Conservation (phyloP, 1,284 basidiomycete species). For the Moesziomyces antarcticus region DNA sequence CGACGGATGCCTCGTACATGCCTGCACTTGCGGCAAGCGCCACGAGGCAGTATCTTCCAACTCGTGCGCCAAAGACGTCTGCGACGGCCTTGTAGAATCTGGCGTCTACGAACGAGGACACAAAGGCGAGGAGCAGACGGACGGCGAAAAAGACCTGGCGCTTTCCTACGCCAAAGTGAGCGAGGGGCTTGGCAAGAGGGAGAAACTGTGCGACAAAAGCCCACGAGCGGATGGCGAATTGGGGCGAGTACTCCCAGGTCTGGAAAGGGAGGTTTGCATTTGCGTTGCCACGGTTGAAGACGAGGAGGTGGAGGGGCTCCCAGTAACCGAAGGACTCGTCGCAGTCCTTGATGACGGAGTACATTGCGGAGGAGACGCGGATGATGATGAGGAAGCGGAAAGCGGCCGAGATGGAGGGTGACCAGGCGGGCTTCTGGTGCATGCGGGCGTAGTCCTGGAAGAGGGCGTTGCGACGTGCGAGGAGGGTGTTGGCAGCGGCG, state of each 20-base stretch:
- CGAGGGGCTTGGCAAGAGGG: constrained; percentile 26
- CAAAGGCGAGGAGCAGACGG: constrained; percentile 79
- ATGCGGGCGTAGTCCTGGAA: constrained; percentile 36
- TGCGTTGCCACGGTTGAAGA: constrained; percentile 58
- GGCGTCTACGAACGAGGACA: constrained; percentile 84
- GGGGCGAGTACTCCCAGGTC: constrained; percentile 95
- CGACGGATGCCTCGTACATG: constrained; percentile 87
- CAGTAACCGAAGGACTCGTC: constrained; percentile 97
- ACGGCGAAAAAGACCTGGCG: constrained; percentile 87
- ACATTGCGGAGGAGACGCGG: constrained; percentile 87
- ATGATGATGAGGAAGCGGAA: constrained; percentile 84
- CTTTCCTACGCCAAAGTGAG: constrained; percentile 69
- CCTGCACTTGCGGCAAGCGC: constrained; percentile 86
- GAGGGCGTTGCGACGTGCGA: constrained; percentile 44
- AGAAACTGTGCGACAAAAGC: constrained; percentile 78
- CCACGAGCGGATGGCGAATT: constrained; percentile 92
- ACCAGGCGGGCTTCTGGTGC: constrained; percentile 47
- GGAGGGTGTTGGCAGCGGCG: constrained; percentile 33
- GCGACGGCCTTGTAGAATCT: constrained; percentile 84
- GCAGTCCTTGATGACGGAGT: constrained; percentile 93
- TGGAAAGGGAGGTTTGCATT: constrained; percentile 76
- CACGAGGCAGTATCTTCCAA: constrained; percentile 90
- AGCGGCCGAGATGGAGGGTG: constrained; percentile 75
- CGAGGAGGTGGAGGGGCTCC: constrained; percentile 93
- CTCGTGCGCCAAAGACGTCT: constrained; percentile 84